These are phyloP conservation scores for Colletotrichum orbiculare DNA, from an alignment of 2,329 filamentous ascomycete species.

Conservation along the genomic window DNA sequence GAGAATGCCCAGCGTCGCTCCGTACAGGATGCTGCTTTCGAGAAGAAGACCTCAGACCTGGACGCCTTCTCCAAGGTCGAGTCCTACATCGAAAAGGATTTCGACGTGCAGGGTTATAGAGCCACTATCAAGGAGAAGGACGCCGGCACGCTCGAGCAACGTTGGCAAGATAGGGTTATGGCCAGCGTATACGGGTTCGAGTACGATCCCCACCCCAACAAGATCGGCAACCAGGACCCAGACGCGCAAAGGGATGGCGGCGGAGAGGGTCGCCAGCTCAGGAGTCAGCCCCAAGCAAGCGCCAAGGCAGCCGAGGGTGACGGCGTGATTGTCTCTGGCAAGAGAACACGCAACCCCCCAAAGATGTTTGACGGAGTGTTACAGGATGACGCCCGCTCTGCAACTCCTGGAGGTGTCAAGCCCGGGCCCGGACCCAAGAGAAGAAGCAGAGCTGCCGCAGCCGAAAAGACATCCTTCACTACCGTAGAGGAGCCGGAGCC, in stretches of 20 bases:
- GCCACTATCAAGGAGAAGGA: slow-evolving; percentile 51
- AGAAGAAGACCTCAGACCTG: slow-evolving; percentile 56
- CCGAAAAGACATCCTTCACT: slow-evolving; percentile 8
- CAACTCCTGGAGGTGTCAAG: slow-evolving; percentile 54
- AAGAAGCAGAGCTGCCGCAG: slow-evolving; percentile 42
- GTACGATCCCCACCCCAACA: slow-evolving; percentile 67
- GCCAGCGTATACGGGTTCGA: slow-evolving; percentile 71
- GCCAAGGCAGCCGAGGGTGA: slow-evolving; percentile 66
- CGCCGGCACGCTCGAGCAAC: slow-evolving; percentile 55
- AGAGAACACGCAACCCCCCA: slow-evolving; percentile 64
- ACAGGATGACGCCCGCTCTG: slow-evolving; percentile 58
- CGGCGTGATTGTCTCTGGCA: slow-evolving; percentile 59
- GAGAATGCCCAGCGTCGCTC: slow-evolving; percentile 66
- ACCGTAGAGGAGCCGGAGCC: slow-evolving; percentile 22
- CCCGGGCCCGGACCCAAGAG: slow-evolving; percentile 40
- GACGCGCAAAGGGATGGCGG: slow-evolving; percentile 66
- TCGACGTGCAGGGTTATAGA: slow-evolving; percentile 65
- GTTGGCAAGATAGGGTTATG: slow-evolving; percentile 65
- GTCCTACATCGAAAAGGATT: slow-evolving; percentile 62
- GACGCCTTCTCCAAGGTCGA: slow-evolving; percentile 47
- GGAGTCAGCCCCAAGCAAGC: slow-evolving; percentile 68
- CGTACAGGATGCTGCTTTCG: slow-evolving; percentile 59
- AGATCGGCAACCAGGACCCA: slow-evolving; percentile 69
- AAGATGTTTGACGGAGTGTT: slow-evolving; percentile 62
- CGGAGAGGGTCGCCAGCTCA: slow-evolving; percentile 64